phyloP scores from a whole-genome alignment of 805 yeast genomes.

The Spathaspora passalidarum region DNA sequence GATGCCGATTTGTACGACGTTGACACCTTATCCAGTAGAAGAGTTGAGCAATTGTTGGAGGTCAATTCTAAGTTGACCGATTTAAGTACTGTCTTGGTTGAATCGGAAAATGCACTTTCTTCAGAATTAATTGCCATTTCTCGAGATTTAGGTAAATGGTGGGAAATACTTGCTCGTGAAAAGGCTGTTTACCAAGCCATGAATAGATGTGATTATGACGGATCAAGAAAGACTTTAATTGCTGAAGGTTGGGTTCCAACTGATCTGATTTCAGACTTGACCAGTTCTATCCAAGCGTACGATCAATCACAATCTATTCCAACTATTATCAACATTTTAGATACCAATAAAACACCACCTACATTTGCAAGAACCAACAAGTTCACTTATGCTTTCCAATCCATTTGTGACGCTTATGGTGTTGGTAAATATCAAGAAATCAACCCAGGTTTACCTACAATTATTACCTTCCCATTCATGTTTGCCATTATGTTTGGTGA shows the following conservation, averaged over 20 bases:
- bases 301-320: conserved; percentile 51
- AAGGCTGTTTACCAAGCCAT: conserved; percentile 76
- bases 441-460: conserved; percentile 93
- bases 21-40: conserved; percentile 32
- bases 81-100: conserved; percentile 31
- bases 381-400: conserved; percentile 89
- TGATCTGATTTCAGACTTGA: conserved; percentile 65
- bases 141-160: conserved; percentile 73
- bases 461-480: conserved; percentile 96
- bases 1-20: conserved; percentile 76
- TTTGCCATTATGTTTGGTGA: conserved; percentile 99
- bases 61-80: conserved; percentile 29
- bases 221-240: conserved; percentile 76
- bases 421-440: conserved; percentile 90
- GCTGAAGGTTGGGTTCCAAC: conserved; percentile 98
- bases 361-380: conserved; percentile 94
- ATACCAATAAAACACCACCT: conserved; percentile 87
- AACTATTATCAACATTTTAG: conserved; percentile 52
- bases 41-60: conserved; percentile 29
- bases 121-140: conserved; percentile 80
- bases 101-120: conserved; percentile 56
- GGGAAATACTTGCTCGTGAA: conserved; percentile 60
- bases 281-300: conserved; percentile 60
- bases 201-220: conserved; percentile 78
- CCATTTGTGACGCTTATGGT: conserved; percentile 94